Base-by-base conservation (phyloP, 331 rosid genomes). In the Cydonia oblonga region DNA sequence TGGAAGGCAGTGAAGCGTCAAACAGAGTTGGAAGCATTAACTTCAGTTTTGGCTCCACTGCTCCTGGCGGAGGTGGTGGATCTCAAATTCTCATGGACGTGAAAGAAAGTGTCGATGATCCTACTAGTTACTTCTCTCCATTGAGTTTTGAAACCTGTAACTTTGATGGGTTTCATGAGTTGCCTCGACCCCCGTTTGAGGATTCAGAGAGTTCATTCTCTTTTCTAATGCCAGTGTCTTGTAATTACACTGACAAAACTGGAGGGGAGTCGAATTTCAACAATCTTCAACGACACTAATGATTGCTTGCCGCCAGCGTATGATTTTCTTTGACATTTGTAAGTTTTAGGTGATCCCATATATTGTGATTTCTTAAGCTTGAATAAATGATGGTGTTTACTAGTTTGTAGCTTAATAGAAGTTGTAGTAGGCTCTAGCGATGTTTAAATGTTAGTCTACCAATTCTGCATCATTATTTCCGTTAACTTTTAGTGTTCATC, bases 161-260 rank as follows among this genome's bases (percentile, higher is more conserved):
- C 80, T 91, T 91, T 42, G 91, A 86, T 7, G 96, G 80, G 76
- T 89, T 91, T 82, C 87, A 87, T 18, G 99, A 95, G 80, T 91
- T 95, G 68, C 78, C 96, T 64, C 96, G 96, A 77, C 90, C 92
- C 26, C 83, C 93, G 9, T 95, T 86, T 64, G 97, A 95, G 64
- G 97, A 95, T 49, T 66, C 93, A 1, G 97, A 89, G 75, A 84
- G 81, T 83, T 82, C 89, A 3, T 85, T 88, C 86, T 84, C 96
- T 3, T 91, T 89, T 74, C 90, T 91, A 28, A 80, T 87, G 81
- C 78, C 96, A 0, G 88, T 83, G 70, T 81, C 97, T 22, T 83
- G 86, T 75, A 89, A 81, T 63, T 89, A 86, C 82, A 68, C 78
- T 73, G 82, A 86, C 32, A 93, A 88, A 80, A 66, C 71, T 57